Conservation (phyloP, 495 filamentous ascomycete genomes). For the Tuber brumale region DNA sequence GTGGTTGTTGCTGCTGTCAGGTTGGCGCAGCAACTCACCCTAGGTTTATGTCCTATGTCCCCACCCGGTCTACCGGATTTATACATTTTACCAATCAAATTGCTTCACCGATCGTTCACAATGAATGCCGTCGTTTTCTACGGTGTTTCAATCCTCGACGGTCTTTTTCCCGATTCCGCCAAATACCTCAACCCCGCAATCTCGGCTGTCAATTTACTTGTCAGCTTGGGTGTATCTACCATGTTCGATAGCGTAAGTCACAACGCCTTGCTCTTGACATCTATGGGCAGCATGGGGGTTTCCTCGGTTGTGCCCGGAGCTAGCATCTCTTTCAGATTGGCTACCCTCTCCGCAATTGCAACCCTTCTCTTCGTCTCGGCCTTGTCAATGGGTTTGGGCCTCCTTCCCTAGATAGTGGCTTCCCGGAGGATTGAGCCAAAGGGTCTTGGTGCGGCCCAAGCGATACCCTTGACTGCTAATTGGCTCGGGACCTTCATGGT, state of each 20-base stretch:
- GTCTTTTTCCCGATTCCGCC: too few relatives aligned
- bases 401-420: constrained; percentile 87
- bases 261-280: constrained; percentile 71
- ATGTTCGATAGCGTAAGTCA: constrained; percentile 79
- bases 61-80: too few relatives aligned
- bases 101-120: constrained; percentile 38
- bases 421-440: constrained; percentile 81
- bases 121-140: constrained; percentile 98
- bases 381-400: constrained; percentile 87
- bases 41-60: background rate
- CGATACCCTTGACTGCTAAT: constrained; percentile 74
- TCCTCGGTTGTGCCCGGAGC: constrained; percentile 67
- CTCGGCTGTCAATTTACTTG: too few relatives aligned
- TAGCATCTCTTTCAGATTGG: constrained; percentile 62
- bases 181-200: too few relatives aligned
- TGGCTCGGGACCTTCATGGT: constrained; percentile 89
- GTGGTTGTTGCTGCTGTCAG: constrained; percentile 88
- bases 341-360: constrained; percentile 68
- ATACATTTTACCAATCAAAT: background rate
- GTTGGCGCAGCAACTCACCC: constrained; percentile 79
- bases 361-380: constrained; percentile 77
- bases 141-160: too few relatives aligned
- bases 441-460: constrained; percentile 83
- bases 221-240: constrained; percentile 74
- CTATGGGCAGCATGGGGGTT: constrained; percentile 74